A percentile compares a stretch with the other conserved stretches of the same genome.
Evolutionary conservation across 495 filamentous ascomycete species (phyloP).

Genomic region (Penicillium pulvis): DNA sequence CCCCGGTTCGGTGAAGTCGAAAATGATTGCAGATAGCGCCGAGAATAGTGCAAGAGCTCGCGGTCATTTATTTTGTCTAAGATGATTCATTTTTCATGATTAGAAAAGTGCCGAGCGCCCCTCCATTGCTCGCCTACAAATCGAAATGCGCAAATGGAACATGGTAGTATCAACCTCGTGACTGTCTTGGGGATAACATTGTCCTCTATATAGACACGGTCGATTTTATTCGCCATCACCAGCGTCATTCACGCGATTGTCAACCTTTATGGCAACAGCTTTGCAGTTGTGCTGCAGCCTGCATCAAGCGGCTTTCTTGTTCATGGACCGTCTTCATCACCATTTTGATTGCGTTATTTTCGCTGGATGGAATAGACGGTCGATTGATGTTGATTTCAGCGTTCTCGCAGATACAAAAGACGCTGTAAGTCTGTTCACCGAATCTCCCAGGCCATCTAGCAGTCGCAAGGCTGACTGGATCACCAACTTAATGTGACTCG

Average conservation of each 20-base stretch:
- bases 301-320: conserved; percentile 6
- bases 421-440: conserved; percentile 33
- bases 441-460: conserved; percentile 4
- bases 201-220: no score
- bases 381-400: neutral
- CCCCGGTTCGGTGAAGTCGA: no score
- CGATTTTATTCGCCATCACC: neutral
- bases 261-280: conserved; percentile 27
- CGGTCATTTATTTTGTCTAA: no score
- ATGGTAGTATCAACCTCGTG: no score
- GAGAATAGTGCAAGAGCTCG: no score
- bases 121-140: no score
- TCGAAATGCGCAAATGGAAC: no score
- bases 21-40: no score
- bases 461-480: conserved; percentile 8
- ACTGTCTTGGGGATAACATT: no score
- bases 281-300: conserved; percentile 1
- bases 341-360: conserved; percentile 2
- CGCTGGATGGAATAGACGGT: conserved; percentile 1
- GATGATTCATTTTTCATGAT: no score
- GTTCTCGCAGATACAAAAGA: conserved; percentile 30
- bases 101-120: no score
- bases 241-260: neutral
- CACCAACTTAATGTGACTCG: conserved; percentile 9
- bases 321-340: conserved; percentile 6